These are phyloP conservation scores for Kondoa subrosea DNA, from an alignment of 768 basidiomycete genomes.

Conservation along the genomic window DNA sequence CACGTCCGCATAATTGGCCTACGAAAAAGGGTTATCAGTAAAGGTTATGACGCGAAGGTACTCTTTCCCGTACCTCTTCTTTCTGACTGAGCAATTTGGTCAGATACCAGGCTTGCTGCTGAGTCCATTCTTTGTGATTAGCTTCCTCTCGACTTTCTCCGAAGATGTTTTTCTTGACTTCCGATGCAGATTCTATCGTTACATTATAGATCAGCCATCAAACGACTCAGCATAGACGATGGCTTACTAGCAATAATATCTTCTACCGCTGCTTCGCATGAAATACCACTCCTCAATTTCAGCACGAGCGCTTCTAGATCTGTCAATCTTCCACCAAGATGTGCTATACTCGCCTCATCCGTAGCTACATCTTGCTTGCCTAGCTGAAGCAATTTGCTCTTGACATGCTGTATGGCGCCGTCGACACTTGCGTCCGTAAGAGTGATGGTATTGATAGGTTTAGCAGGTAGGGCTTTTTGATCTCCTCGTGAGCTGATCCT, in stretches of 20 bases:
- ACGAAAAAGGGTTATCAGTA: constrained; percentile 24
- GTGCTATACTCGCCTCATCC: constrained; percentile 42
- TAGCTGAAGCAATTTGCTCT: constrained; percentile 50
- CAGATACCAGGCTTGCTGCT: constrained; percentile 74
- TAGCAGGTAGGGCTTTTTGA: constrained; percentile 57
- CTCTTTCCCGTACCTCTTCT: constrained; percentile 34
- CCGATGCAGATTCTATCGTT: constrained; percentile 39
- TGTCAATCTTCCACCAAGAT: constrained; percentile 75
- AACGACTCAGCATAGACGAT: not conserved
- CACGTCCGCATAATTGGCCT: constrained; percentile 69
- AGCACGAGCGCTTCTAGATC: constrained; percentile 49
- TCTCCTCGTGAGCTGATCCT: constrained; percentile 2
- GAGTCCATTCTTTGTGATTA: constrained; percentile 61
- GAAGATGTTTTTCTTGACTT: constrained; percentile 77
- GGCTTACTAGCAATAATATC: constrained; percentile 63
- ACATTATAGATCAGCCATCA: not conserved
- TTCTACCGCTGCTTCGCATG: constrained; percentile 26
- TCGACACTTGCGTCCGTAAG: constrained; percentile 68
- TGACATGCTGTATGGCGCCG: constrained; percentile 64
- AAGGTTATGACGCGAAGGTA: not conserved
- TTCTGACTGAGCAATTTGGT: constrained; percentile 53
- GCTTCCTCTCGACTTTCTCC: constrained; percentile 83
- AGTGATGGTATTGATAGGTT: constrained; percentile 59
- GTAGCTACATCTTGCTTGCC: constrained; percentile 12
- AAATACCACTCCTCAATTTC: constrained; percentile 23